These are phyloP conservation scores for Trichoderma atroviride DNA, from an alignment of 2,329 filamentous ascomycete species.

Conservation along the genomic window DNA sequence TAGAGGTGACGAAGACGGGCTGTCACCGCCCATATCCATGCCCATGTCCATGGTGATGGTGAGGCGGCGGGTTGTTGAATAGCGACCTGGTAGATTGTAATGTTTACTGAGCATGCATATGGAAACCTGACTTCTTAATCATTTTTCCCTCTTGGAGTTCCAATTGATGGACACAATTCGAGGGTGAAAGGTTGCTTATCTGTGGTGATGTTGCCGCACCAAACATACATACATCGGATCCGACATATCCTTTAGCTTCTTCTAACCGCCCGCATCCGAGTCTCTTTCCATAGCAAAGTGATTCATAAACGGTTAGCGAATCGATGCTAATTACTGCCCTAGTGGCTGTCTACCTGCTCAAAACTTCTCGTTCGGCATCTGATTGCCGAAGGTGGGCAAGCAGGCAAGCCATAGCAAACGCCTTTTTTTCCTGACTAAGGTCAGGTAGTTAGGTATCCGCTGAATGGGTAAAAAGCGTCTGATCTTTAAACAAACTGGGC, in stretches of 20 bases:
- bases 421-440: neutral
- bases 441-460: neutral
- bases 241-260: neutral
- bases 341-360: neutral
- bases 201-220: neutral
- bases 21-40: neutral
- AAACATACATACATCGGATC: neutral
- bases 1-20: neutral
- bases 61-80: neutral
- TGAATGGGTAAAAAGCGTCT: neutral
- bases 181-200: neutral
- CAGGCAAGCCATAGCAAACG: neutral
- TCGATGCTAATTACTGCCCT: neutral
- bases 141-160: neutral
- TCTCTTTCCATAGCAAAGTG: neutral
- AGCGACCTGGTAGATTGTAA: neutral
- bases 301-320: neutral
- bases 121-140: neutral
- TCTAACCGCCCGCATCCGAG: neutral
- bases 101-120: neutral
- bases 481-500: neutral
- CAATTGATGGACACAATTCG: neutral
- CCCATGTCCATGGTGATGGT: neutral
- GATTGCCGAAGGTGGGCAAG: neutral
- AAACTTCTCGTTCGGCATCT: neutral